Base-by-base conservation (phyloP, 495 filamentous ascomycete genomes). In the Xylaria curta region DNA sequence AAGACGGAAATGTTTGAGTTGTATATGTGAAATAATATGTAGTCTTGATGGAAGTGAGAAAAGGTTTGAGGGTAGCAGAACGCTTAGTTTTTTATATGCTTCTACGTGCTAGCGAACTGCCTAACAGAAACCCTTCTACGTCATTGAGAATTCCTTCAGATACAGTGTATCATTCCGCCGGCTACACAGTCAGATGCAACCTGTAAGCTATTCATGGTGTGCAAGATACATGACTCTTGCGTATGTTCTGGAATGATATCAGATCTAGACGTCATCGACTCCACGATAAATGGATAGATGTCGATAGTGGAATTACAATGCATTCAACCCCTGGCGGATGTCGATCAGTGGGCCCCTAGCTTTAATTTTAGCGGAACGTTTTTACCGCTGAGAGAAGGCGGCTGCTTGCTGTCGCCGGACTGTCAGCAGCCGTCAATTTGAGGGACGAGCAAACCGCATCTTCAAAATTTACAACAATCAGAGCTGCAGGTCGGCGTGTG, bases 381-480 rank as follows among this genome's bases (percentile, higher is more conserved):
- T 51, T 10, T 10, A 17, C 3, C 13, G 4, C 12, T 15, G 4
- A 33, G 58, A n/a, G 19, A 5, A 49, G 4, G 36, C 58, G 38
- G 28, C 28, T 42, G 38, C 4, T 44, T 1, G 51, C 33, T 26
- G 10, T 24, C 15, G 24, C 15, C 44, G 24, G 36, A 12, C 53
- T 31, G 46, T 2, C 10, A 36, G 0, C 66, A 68, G 21, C 66
- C 28, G 66, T 19, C 40, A 46, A 24, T 0, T 42, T 3, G 9
- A 9, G 7, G 12, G 21, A 3, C 40, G 21, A 59, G 24, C 26
- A 59, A 71, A 63, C 65, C 40, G 66, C 74, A 33, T 74, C 74
- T 70, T 72, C 69, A 73, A 78, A 78, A 65, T 74, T 73, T 65
- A 33, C 36, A 69, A 33, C 31, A 31, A 21, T 26, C 21, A 47